Conservation (phyloP, 2,329 filamentous ascomycete genomes). For the Aureobasidium sp. region DNA sequence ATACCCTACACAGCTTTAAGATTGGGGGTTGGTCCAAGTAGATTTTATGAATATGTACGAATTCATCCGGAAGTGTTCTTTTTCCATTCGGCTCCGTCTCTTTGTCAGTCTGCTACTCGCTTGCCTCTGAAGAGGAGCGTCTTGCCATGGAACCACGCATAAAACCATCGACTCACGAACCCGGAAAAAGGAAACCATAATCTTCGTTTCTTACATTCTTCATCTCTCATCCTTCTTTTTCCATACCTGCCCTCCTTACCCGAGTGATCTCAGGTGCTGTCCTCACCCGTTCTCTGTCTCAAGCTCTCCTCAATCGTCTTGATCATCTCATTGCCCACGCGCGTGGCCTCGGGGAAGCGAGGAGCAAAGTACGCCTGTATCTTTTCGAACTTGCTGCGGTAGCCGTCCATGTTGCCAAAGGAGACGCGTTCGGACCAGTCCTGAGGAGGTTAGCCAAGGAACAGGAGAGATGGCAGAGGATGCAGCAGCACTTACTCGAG, state of each 20-base stretch:
- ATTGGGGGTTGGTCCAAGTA: background rate
- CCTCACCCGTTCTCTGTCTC: conserved; percentile 16
- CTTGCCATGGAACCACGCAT: background rate
- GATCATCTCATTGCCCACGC: conserved; percentile 93
- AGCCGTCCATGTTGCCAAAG: conserved; percentile 86
- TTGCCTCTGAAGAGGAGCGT: background rate
- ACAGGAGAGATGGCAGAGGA: background rate
- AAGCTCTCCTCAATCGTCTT: conserved; percentile 84
- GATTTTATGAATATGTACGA: background rate
- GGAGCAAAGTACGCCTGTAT: conserved; percentile 90
- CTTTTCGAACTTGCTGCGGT: conserved; percentile 80
- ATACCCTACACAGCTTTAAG: conserved; percentile 39
- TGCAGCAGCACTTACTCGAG: conserved; percentile 50
- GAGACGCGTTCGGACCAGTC: conserved; percentile 93
- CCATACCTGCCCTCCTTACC: background rate
- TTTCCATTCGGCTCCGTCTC: background rate
- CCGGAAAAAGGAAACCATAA: background rate
- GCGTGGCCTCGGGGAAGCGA: conserved; percentile 76
- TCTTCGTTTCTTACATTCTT: background rate
- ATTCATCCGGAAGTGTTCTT: background rate
- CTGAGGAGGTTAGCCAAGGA: conserved; percentile 17
- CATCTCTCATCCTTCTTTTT: background rate
- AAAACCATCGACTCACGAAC: background rate
- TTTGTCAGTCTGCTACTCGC: background rate
- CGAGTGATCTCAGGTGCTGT: background rate